These are phyloP conservation scores for Quercus engelmannii DNA, from an alignment of 306 rosid species.

Conservation along the genomic window DNA sequence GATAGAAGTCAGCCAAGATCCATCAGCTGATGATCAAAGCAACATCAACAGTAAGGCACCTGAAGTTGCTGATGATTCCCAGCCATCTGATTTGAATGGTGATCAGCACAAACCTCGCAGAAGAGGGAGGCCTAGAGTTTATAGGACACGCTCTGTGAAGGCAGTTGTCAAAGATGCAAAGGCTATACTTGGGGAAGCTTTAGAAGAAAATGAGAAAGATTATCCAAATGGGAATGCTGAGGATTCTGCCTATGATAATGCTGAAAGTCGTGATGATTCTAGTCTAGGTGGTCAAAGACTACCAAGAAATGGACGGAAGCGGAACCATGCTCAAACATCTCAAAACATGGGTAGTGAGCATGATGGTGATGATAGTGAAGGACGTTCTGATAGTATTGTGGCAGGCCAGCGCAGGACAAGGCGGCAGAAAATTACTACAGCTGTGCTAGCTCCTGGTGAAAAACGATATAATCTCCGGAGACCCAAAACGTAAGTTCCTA, in stretches of 20 bases:
- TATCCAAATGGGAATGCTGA: conserved; percentile 68
- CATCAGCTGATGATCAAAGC: conserved; percentile 57
- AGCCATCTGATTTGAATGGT: conserved; percentile 48
- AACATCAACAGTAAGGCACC: conserved; percentile 56
- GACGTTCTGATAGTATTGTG: conserved; percentile 52
- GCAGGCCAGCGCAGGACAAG: conserved; percentile 59
- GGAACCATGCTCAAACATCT: conserved; percentile 60
- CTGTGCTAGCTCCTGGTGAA: conserved; percentile 51
- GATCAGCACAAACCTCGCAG: conserved; percentile 37
- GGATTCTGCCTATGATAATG: conserved; percentile 51
- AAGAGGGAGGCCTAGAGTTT: conserved; percentile 46
- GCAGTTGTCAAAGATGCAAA: conserved; percentile 74
- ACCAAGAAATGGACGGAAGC: conserved; percentile 49
- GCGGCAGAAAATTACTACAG: conserved; percentile 50
- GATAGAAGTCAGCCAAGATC: conserved; percentile 53
- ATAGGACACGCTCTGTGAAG: conserved; percentile 56
- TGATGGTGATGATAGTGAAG: conserved; percentile 63
- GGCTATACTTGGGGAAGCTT: conserved; percentile 60
- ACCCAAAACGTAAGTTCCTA: conserved; percentile 48
- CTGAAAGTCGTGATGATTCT: conserved; percentile 51
- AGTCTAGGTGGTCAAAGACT: conserved; percentile 32
- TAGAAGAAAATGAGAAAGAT: conserved; percentile 42
- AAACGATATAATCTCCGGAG: conserved; percentile 81
- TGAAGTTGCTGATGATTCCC: conserved; percentile 46
- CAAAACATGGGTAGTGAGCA: conserved; percentile 50